Evolutionary conservation across 805 yeast genomes (phyloP), one percentile per base, ranked within the genome.

Genomic region (Ogataea ramenticola): DNA sequence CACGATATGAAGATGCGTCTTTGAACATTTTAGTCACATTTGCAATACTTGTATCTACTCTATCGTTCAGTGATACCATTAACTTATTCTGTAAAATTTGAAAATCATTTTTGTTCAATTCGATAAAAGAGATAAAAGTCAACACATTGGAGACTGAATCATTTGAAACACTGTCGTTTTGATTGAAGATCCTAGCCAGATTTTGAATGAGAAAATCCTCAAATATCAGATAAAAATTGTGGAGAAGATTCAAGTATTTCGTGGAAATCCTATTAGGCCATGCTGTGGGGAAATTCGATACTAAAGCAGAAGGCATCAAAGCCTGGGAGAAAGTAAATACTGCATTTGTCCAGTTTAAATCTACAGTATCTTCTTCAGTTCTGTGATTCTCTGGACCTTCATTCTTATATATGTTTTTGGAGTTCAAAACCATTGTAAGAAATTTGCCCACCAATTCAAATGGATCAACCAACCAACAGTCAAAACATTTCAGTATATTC

Each of bases 381-480:
- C 29, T 21, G 52, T 24, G 22, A 10, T 22, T 22, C 7, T 26
- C n/a, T n/a, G n/a, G n/a, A n/a, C n/a, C 39, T 5, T 36, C 20
- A 36, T 26, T 19, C 7, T 4, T 15, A 17, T 37, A 37, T 16
- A 37, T 3, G 8, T 24, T 27, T 17, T 26, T 26, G 9, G 31
- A 17, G 6, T 12, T 17, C 3, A 27, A 9, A 16, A 24, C 19
- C 22, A 11, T 26, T 4, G 8, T 17, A 2, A 37, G 17, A 17
- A 17, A 37, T 4, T 11, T 16, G 15, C 10, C 26, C 5, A 27
- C 15, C n/a, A 37, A 17, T 14, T 48, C 47, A 42, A 55, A 61
- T 2, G 66, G 65, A 42, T 61, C 63, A n/a, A 54, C 47, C 43
- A 59, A 61, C 66, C 65, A 62, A 2, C 57, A 16, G 35, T 57